Conservation (phyloP, 2,329 filamentous ascomycete species). For the Albophoma yamanashiensis region DNA sequence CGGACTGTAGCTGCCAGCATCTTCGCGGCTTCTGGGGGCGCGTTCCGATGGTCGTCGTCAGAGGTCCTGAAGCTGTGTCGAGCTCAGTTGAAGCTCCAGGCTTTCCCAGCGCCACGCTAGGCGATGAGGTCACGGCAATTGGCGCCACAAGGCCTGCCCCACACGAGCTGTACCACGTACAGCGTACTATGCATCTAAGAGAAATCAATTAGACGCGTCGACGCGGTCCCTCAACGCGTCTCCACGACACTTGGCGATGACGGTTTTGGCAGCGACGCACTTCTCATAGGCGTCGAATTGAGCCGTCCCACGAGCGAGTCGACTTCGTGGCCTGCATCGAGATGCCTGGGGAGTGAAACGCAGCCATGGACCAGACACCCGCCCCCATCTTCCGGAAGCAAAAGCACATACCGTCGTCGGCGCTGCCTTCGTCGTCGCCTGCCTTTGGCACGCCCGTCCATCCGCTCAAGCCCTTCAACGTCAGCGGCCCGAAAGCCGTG, state of each 20-base stretch:
- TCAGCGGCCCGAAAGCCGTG: slow-evolving; percentile 43
- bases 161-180: slow-evolving; percentile 1
- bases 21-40: background rate
- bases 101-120: background rate
- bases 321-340: background rate
- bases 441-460: slow-evolving; percentile 82
- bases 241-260: background rate
- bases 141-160: background rate
- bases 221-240: slow-evolving; percentile 16
- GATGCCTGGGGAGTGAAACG: background rate
- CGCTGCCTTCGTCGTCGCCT: slow-evolving; percentile 78
- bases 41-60: background rate
- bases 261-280: background rate
- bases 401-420: slow-evolving; percentile 34
- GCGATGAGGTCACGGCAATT: slow-evolving; percentile 20
- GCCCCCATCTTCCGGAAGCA: slow-evolving; percentile 25
- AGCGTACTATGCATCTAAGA: slow-evolving; percentile 12
- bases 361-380: slow-evolving; percentile 27
- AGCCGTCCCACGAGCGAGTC: background rate
- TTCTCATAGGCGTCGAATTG: background rate
- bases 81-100: background rate
- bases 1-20: slow-evolving; percentile 17
- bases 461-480: slow-evolving; percentile 56
- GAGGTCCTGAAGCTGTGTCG: background rate
- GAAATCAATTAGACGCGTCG: slow-evolving; percentile 28